Percentiles rank a stretch among this genome's conserved stretches.
phyloP scores from a whole-genome alignment of 441 rosid species.

The Adansonia rubrostipa region DNA sequence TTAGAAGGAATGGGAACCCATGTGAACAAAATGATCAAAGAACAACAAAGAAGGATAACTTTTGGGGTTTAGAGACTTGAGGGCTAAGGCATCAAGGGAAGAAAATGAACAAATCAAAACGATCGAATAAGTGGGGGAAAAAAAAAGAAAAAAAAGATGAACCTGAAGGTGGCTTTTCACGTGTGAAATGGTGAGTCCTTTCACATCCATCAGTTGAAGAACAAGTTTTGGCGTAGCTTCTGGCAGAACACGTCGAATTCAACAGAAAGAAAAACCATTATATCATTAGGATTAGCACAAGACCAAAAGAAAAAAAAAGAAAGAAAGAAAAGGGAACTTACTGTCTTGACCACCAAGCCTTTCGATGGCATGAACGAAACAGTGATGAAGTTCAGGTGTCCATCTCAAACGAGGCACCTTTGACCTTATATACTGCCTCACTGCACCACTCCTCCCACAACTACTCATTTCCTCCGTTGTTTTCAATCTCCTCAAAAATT shows the following conservation, averaged over 20 bases:
- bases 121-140: too few species aligned
- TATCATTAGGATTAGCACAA: not conserved
- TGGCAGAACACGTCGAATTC: conserved; percentile 17
- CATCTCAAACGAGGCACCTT: conserved; percentile 91
- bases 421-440: conserved; percentile 86
- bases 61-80: not conserved
- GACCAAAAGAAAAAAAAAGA: not conserved
- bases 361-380: conserved; percentile 85
- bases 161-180: conserved; percentile 99
- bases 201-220: conserved; percentile 93
- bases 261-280: not conserved
- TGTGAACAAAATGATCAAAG: conserved; percentile 6
- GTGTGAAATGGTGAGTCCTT: conserved; percentile 95
- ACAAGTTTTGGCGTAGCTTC: conserved; percentile 98
- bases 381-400: conserved; percentile 96
- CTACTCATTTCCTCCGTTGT: conserved; percentile 55
- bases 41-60: not conserved
- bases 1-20: not conserved
- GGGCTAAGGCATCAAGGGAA: not conserved
- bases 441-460: conserved; percentile 75
- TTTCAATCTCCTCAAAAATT: conserved; percentile 10
- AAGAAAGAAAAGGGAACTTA: conserved; percentile 33
- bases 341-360: conserved; percentile 89
- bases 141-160: not conserved
- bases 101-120: not conserved